Percentiles rank a stretch among this genome's conserved stretches.
Evolutionary conservation across 306 rosid genomes (phyloP).

Genomic region (Rosa chinensis): DNA sequence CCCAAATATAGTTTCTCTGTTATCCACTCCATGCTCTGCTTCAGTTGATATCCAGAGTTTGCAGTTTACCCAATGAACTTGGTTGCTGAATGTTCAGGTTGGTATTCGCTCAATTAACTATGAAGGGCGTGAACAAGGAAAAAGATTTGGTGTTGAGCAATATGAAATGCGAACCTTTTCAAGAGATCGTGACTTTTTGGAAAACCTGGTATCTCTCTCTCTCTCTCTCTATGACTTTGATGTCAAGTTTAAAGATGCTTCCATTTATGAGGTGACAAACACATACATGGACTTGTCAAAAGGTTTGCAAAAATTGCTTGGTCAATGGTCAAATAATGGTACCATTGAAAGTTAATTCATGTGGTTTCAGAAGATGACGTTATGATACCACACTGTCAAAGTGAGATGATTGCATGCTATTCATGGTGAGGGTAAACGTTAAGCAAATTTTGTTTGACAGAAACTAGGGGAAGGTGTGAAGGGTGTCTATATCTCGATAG

Average conservation of each 20-base stretch:
- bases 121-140: constrained; percentile 92
- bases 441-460: constrained; percentile 39
- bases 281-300: background rate
- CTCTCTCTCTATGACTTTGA: background rate
- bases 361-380: background rate
- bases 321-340: background rate
- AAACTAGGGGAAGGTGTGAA: constrained; percentile 94
- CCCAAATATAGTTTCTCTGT: background rate
- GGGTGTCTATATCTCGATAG: constrained; percentile 89
- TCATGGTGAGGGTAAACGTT: background rate
- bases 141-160: constrained; percentile 88
- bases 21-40: background rate
- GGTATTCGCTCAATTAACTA: constrained; percentile 78
- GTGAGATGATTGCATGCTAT: background rate
- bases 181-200: constrained; percentile 65
- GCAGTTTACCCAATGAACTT: constrained; percentile 12
- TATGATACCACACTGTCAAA: background rate
- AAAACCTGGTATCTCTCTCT: constrained; percentile 59
- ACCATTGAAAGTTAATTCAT: background rate
- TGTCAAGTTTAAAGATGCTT: background rate
- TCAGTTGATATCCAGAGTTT: constrained; percentile 3
- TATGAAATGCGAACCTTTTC: constrained; percentile 92
- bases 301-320: background rate
- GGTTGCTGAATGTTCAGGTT: constrained; percentile 54
- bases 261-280: background rate